Evolutionary conservation across 805 yeast species (phyloP).

Genomic region (Candida pseudofarinosa): DNA sequence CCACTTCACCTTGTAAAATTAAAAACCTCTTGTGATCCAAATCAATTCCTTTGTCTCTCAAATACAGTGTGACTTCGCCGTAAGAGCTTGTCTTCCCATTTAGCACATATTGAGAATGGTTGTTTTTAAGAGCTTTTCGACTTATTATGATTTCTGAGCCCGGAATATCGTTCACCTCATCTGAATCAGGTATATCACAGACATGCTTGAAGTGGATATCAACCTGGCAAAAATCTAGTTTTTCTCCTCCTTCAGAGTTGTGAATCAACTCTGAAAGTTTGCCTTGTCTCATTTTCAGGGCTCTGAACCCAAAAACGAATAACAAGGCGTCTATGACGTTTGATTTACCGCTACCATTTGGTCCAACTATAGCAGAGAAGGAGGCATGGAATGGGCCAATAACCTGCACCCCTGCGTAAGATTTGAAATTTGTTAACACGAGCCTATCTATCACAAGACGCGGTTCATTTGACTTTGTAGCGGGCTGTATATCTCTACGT

Average conservation of each 20-base stretch:
- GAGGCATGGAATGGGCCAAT: conserved; percentile 94
- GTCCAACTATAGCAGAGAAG: conserved; percentile 97
- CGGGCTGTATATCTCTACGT: conserved; percentile 16
- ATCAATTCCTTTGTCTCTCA: conserved; percentile 84
- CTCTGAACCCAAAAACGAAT: conserved; percentile 95
- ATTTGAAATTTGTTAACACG: conserved; percentile 81
- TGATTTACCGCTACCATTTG: conserved; percentile 97
- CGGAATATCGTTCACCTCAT: conserved; percentile 30
- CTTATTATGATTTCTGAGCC: conserved; percentile 65
- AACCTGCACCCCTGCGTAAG: conserved; percentile 89
- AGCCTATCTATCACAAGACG: conserved; percentile 74
- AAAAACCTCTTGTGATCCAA: conserved; percentile 91
- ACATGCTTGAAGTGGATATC: conserved; percentile 86
- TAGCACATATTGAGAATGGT: conserved; percentile 73
- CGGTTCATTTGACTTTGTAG: conserved; percentile 28
- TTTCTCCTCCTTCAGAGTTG: conserved; percentile 64
- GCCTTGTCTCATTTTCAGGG: conserved; percentile 94
- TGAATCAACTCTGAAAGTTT: conserved; percentile 91
- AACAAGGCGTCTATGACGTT: conserved; percentile 95
- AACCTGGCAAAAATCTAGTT: conserved; percentile 74
- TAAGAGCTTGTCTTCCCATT: conserved; percentile 68
- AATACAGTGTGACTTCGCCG: conserved; percentile 69
- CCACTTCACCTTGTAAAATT: conserved; percentile 97
- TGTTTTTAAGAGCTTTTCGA: conserved; percentile 74
- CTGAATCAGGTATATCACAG: conserved; percentile 47